phyloP scores from a whole-genome alignment of 2,329 filamentous ascomycete genomes.

The Trichoderma polysporum region DNA sequence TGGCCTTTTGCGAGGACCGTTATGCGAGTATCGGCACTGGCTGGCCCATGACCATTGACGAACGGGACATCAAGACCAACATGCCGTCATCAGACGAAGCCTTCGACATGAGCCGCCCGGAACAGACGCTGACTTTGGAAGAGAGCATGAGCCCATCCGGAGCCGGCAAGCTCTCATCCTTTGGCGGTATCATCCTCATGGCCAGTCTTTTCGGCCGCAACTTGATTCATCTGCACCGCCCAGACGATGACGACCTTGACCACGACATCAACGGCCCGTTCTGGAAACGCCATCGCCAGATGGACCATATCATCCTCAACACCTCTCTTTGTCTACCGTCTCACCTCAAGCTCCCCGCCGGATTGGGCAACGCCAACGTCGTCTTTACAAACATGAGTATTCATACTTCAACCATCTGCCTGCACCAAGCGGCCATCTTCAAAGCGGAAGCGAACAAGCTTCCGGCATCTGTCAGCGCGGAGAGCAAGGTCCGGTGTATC shows the following conservation, averaged over 20 bases:
- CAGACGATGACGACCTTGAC: slow-evolving; percentile 76
- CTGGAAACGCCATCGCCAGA: slow-evolving; percentile 86
- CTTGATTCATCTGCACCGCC: slow-evolving; percentile 84
- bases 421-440: slow-evolving; percentile 98
- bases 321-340: slow-evolving; percentile 80
- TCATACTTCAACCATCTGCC: slow-evolving; percentile 91
- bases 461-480: slow-evolving; percentile 72
- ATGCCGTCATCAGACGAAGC: slow-evolving; percentile 82
- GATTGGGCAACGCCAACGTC: slow-evolving; percentile 76
- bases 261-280: slow-evolving; percentile 89
- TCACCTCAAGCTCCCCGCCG: slow-evolving; percentile 74
- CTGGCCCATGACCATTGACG: slow-evolving; percentile 94
- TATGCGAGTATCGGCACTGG: slow-evolving; percentile 96
- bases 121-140: slow-evolving; percentile 67
- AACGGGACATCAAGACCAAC: slow-evolving; percentile 84
- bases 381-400: slow-evolving; percentile 97
- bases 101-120: slow-evolving; percentile 75
- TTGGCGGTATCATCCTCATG: slow-evolving; percentile 78
- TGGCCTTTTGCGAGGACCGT: slow-evolving; percentile 84
- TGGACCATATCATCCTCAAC: slow-evolving; percentile 89
- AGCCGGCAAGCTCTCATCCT: slow-evolving; percentile 71
- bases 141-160: slow-evolving; percentile 71
- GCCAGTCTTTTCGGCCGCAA: slow-evolving; percentile 91
- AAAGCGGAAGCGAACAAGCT: slow-evolving; percentile 89
- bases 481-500: slow-evolving; percentile 91